Percentiles rank a stretch among this genome's conserved stretches.
phyloP scores from a whole-genome alignment of 495 filamentous ascomycete species.

The Amphirosellinia nigrospora region DNA sequence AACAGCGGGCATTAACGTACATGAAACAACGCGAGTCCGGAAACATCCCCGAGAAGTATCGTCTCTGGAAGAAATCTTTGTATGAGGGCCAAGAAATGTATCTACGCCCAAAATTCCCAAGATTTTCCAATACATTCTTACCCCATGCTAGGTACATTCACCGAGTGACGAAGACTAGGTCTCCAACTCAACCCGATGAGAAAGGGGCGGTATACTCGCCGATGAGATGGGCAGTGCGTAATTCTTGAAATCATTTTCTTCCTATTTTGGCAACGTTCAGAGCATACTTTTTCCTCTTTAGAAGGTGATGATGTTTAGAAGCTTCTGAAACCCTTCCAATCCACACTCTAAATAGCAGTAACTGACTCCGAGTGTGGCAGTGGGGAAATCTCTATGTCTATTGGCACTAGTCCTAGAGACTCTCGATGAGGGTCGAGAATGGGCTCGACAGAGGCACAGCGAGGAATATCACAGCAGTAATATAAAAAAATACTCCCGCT shows the following conservation, averaged over 20 bases:
- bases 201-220: constrained; percentile 47
- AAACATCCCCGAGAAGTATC: constrained; percentile 33
- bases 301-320: too few species aligned
- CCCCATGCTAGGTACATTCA: constrained; percentile 35
- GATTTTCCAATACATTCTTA: neutral
- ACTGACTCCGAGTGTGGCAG: too few species aligned
- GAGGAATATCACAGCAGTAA: constrained; percentile 7
- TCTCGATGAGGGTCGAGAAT: constrained; percentile 45
- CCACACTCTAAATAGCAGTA: too few species aligned
- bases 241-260: too few species aligned
- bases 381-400: constrained; percentile 54
- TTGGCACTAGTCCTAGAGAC: constrained; percentile 43
- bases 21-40: constrained; percentile 44
- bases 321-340: too few species aligned
- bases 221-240: constrained; percentile 61
- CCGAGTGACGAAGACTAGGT: constrained; percentile 36
- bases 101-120: neutral
- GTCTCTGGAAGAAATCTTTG: constrained; percentile 33
- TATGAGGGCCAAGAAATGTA: constrained; percentile 33
- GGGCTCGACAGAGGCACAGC: constrained; percentile 41
- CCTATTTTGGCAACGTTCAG: too few species aligned
- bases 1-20: constrained; percentile 41
- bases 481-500: constrained; percentile 32
- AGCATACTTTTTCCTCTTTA: too few species aligned
- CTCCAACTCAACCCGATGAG: constrained; percentile 28